These are phyloP conservation scores for Saturnispora galanensis DNA, from an alignment of 805 yeast species.

Conservation along the genomic window DNA sequence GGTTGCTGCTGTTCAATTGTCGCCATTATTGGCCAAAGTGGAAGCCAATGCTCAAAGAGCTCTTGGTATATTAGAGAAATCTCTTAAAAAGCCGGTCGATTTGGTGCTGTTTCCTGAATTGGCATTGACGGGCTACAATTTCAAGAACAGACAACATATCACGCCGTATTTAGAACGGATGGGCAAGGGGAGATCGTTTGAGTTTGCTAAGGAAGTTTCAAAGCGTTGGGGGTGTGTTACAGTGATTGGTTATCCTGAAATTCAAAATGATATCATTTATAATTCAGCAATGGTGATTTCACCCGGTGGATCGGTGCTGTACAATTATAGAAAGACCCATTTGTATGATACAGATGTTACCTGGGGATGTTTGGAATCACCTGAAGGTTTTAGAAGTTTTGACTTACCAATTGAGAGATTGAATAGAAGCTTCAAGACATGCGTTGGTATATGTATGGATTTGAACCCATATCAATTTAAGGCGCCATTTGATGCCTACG, in stretches of 20 bases:
- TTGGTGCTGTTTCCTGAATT: slow-evolving; percentile 75
- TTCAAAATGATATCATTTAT: slow-evolving; percentile 32
- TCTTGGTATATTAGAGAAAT: slow-evolving; percentile 28
- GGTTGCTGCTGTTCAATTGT: slow-evolving; percentile 60
- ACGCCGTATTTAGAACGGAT: slow-evolving; percentile 46
- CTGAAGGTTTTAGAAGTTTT: slow-evolving; percentile 46
- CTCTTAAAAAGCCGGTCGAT: slow-evolving; percentile 35
- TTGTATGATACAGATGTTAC: slow-evolving; percentile 67
- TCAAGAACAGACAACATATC: slow-evolving; percentile 36
- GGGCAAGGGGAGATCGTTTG: slow-evolving; percentile 32
- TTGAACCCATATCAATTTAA: slow-evolving; percentile 75
- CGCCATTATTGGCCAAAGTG: slow-evolving; percentile 52
- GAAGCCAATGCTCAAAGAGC: slow-evolving; percentile 45
- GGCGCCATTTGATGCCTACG: slow-evolving; percentile 69
- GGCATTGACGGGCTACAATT: slow-evolving; percentile 79
- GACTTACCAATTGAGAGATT: slow-evolving; percentile 28
- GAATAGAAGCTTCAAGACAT: slow-evolving; percentile 30
- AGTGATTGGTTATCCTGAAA: slow-evolving; percentile 77
- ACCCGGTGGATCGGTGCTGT: slow-evolving; percentile 46
- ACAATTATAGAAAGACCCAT: slow-evolving; percentile 67
- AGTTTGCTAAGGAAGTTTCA: slow-evolving; percentile 51
- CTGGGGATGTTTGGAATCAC: slow-evolving; percentile 74
- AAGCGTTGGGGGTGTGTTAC: slow-evolving; percentile 48
- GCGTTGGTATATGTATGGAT: slow-evolving; percentile 92
- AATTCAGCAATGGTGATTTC: slow-evolving; percentile 64